These are phyloP conservation scores for Tulasnella sp. DNA, from an alignment of 768 basidiomycete species.

Conservation along the genomic window DNA sequence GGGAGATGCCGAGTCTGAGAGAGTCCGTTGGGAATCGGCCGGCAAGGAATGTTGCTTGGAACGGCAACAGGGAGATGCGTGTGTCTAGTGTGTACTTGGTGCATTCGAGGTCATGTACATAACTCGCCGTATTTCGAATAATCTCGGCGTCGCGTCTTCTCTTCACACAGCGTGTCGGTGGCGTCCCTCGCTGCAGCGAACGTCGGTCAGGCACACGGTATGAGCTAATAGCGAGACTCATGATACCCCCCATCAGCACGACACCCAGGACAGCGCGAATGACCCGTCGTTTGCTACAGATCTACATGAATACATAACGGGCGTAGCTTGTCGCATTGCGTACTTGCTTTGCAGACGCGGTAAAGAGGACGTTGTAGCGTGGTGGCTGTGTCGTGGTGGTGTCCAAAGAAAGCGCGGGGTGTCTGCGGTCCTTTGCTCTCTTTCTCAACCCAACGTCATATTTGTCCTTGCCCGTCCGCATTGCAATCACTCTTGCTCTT, in stretches of 20 bases:
- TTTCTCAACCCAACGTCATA: background rate
- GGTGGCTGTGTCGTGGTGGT: background rate
- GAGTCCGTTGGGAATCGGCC: background rate
- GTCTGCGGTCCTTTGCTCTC: background rate
- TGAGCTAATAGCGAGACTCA: background rate
- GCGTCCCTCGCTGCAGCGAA: background rate
- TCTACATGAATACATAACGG: no score
- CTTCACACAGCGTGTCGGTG: constrained; percentile 5
- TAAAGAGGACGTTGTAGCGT: no score
- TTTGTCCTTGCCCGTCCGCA: background rate
- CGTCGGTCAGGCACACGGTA: background rate
- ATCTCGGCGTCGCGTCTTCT: background rate
- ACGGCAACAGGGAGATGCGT: background rate
- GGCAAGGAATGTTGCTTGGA: background rate
- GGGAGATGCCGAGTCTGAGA: background rate
- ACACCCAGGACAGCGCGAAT: background rate
- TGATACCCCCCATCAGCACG: background rate
- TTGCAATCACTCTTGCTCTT: background rate
- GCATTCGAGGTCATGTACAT: background rate
- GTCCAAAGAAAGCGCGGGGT: background rate
- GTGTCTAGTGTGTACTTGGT: background rate
- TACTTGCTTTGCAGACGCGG: background rate
- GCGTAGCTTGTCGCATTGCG: background rate
- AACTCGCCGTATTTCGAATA: no score
- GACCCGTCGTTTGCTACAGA: no score